Conservation (phyloP, 768 basidiomycete species). For the Tubosaeta sp. region DNA sequence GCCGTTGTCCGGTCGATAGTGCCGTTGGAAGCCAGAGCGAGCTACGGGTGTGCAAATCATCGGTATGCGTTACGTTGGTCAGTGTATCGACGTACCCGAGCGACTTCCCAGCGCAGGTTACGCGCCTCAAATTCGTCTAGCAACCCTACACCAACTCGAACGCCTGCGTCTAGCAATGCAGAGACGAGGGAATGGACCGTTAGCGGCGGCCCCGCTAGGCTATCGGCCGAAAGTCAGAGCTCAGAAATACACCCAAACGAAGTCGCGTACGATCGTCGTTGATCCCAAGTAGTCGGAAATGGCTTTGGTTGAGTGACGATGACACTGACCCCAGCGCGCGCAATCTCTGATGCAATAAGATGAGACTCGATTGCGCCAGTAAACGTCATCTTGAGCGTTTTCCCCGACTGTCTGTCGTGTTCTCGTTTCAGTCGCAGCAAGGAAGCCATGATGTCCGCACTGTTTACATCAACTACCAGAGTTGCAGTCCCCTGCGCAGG, state of each 20-base stretch:
- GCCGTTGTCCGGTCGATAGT: slow-evolving; percentile 32
- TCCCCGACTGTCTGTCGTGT: slow-evolving; percentile 54
- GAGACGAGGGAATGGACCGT: slow-evolving; percentile 51
- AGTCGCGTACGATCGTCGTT: slow-evolving; percentile 51
- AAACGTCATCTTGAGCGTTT: slow-evolving; percentile 59
- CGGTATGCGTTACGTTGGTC: neutral
- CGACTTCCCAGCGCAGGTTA: slow-evolving; percentile 36
- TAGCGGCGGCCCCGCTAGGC: slow-evolving; percentile 68
- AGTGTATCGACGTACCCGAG: slow-evolving; percentile 30
- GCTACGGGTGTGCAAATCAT: slow-evolving; percentile 14
- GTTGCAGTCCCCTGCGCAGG: slow-evolving; percentile 52
- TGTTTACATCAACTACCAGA: slow-evolving; percentile 63
- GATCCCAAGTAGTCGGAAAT: slow-evolving; percentile 63
- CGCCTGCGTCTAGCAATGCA: slow-evolving; percentile 51
- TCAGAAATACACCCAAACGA: neutral
- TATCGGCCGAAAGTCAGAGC: slow-evolving; percentile 15
- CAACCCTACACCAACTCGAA: slow-evolving; percentile 59
- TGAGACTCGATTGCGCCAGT: slow-evolving; percentile 60
- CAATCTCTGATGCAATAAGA: slow-evolving; percentile 65
- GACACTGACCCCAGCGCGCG: slow-evolving; percentile 64
- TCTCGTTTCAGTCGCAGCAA: slow-evolving; percentile 66
- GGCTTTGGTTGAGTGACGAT: slow-evolving; percentile 61
- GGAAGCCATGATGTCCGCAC: slow-evolving; percentile 69
- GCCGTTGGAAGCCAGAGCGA: slow-evolving; percentile 37
- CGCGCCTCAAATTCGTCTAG: slow-evolving; percentile 29